Evolutionary conservation across 1,284 basidiomycete genomes (phyloP).

Genomic region (Cutaneotrichosporon cavernicola): DNA sequence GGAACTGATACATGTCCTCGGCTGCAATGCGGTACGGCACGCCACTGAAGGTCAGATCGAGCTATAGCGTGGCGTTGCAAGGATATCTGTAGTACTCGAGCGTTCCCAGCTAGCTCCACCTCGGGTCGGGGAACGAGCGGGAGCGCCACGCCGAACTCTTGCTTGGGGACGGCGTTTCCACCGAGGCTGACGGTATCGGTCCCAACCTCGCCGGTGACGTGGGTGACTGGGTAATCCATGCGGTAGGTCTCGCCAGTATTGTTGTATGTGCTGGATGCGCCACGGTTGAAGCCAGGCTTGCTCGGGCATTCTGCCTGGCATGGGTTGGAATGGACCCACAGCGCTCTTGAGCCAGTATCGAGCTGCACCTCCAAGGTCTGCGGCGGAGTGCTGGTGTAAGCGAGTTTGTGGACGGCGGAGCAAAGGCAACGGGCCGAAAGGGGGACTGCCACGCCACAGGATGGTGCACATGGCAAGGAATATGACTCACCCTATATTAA

Average conservation of each 20-base stretch:
- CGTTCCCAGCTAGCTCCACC: slow-evolving; percentile 65
- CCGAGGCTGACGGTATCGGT: slow-evolving; percentile 74
- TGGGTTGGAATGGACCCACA: slow-evolving; percentile 47
- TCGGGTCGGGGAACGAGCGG: slow-evolving; percentile 61
- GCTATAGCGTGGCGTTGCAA: slow-evolving; percentile 66
- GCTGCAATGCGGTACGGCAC: neutral
- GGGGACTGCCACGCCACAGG: too few species aligned
- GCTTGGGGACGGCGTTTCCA: slow-evolving; percentile 69
- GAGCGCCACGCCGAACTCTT: slow-evolving; percentile 60
- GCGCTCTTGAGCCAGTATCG: slow-evolving; percentile 61
- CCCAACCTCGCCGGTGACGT: slow-evolving; percentile 61
- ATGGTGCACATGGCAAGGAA: neutral
- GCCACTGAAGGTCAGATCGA: slow-evolving; percentile 68
- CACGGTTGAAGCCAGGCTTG: slow-evolving; percentile 17
- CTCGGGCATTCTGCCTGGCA: slow-evolving; percentile 15
- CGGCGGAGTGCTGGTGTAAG: slow-evolving; percentile 42
- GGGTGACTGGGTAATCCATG: slow-evolving; percentile 18
- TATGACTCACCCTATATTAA: slow-evolving; percentile 5
- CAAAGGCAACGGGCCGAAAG: too few species aligned
- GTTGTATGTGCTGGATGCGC: slow-evolving; percentile 20
- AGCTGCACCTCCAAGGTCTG: slow-evolving; percentile 60
- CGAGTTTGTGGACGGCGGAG: too few species aligned
- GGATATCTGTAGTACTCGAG: slow-evolving; percentile 68
- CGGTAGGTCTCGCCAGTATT: slow-evolving; percentile 34
- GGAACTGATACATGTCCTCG: neutral